Evolutionary conservation across 352 stramenopile genomes (phyloP).

Genomic region (Bremia lactucae): DNA sequence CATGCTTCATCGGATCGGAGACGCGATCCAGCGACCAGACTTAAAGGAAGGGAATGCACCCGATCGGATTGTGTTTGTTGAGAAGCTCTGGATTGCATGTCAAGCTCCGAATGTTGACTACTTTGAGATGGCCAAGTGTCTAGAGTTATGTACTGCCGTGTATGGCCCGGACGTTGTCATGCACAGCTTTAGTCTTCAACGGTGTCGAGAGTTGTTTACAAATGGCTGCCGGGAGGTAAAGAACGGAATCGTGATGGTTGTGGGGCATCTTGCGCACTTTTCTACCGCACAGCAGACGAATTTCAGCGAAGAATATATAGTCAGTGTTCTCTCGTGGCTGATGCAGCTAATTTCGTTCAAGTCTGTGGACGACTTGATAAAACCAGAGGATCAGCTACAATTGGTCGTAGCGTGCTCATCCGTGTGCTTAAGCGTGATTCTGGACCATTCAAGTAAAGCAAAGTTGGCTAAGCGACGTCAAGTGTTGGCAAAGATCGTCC

Average conservation of each 20-base stretch:
- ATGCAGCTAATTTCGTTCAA: constrained; percentile 8
- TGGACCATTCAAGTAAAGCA: constrained; percentile 2
- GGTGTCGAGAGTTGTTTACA: constrained; percentile 12
- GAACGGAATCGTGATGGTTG: constrained; percentile 5
- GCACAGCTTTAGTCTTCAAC: constrained; percentile 12
- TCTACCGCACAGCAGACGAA: constrained; percentile 2
- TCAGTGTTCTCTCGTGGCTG: constrained; percentile 13
- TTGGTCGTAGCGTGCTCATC: constrained; percentile 7
- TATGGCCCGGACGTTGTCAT: constrained; percentile 7
- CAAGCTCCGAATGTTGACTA: not conserved
- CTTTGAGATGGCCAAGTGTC: constrained; percentile 18
- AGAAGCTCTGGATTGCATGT: constrained; percentile 4
- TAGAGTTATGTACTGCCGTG: constrained; percentile 16
- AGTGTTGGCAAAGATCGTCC: constrained; percentile 7
- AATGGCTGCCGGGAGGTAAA: constrained; percentile 2
- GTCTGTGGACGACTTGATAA: not conserved
- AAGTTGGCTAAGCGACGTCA: constrained; percentile 1
- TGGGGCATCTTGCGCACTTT: constrained; percentile 8
- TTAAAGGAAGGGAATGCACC: constrained; percentile 10
- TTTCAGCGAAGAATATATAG: constrained; percentile 9
- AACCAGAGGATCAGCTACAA: constrained; percentile 9
- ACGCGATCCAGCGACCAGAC: constrained; percentile 24
- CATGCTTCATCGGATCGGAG: constrained; percentile 25
- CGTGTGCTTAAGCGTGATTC: constrained; percentile 14
- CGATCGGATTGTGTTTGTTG: constrained; percentile 1